These are phyloP conservation scores for Lipomyces starkeyi DNA, from an alignment of 805 yeast genomes.

Conservation along the genomic window DNA sequence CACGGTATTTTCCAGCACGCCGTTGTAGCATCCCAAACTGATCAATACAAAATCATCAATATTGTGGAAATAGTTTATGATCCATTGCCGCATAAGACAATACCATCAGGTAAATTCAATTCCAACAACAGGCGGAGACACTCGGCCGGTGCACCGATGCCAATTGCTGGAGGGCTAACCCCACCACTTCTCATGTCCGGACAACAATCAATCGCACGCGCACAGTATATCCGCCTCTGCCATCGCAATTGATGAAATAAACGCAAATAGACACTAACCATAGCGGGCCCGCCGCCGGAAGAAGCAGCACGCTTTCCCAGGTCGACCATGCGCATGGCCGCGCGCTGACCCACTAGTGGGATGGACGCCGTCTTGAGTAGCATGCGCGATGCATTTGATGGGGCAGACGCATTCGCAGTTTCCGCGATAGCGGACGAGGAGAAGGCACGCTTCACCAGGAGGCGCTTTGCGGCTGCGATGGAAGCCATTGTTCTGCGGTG, in stretches of 20 bases:
- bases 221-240: background rate
- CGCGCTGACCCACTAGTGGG: conserved; percentile 41
- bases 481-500: conserved; percentile 23
- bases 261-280: conserved; percentile 38
- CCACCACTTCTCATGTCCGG: background rate
- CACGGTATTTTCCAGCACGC: conserved; percentile 3
- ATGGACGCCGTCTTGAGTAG: conserved; percentile 31
- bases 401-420: conserved; percentile 15
- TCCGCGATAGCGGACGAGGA: conserved; percentile 24
- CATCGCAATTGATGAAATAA: background rate
- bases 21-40: background rate
- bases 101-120: background rate
- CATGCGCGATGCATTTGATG: conserved; percentile 24
- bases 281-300: conserved; percentile 44
- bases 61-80: background rate
- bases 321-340: conserved; percentile 45
- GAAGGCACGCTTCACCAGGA: conserved; percentile 36
- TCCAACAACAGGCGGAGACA: background rate
- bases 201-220: background rate
- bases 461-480: conserved; percentile 33
- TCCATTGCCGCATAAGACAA: background rate
- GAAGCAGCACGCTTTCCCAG: conserved; percentile 41
- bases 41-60: background rate
- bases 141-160: background rate
- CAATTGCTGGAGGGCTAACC: background rate